Conservation (phyloP, 2,329 filamentous ascomycete genomes). For the Coleophoma crateriformis region DNA sequence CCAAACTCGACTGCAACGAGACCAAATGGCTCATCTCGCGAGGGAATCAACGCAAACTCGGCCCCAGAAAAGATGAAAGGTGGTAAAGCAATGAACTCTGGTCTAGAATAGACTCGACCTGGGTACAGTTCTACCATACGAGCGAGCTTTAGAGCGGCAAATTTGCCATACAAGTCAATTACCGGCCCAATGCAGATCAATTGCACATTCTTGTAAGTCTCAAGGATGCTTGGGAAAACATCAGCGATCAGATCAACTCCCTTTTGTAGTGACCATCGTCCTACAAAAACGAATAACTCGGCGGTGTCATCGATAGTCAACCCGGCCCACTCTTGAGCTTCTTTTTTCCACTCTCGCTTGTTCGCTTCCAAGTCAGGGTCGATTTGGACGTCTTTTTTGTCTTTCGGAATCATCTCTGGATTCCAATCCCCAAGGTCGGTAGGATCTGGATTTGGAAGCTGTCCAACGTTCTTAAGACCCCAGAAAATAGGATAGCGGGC, state of each 20-base stretch:
- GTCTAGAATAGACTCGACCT: no score
- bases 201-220: no score
- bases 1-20: neutral
- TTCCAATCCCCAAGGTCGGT: neutral
- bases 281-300: slow-evolving; percentile 62
- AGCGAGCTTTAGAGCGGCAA: no score
- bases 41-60: neutral
- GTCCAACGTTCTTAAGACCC: slow-evolving; percentile 18
- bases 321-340: slow-evolving; percentile 29
- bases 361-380: neutral
- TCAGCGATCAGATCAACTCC: slow-evolving; percentile 64
- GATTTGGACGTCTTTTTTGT: neutral
- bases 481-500: slow-evolving; percentile 58
- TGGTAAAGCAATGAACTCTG: no score
- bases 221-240: slow-evolving; percentile 43
- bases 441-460: neutral
- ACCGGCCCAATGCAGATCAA: no score
- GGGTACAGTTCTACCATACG: no score
- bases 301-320: slow-evolving; percentile 53
- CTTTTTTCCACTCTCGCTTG: neutral
- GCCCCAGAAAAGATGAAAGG: neutral
- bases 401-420: neutral
- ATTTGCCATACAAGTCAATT: no score
- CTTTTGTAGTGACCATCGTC: slow-evolving; percentile 63
- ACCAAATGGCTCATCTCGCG: neutral